Percentiles rank a stretch among this genome's conserved stretches.
Evolutionary conservation across 768 basidiomycete species (phyloP).

Genomic region (Termitomyces sp.): DNA sequence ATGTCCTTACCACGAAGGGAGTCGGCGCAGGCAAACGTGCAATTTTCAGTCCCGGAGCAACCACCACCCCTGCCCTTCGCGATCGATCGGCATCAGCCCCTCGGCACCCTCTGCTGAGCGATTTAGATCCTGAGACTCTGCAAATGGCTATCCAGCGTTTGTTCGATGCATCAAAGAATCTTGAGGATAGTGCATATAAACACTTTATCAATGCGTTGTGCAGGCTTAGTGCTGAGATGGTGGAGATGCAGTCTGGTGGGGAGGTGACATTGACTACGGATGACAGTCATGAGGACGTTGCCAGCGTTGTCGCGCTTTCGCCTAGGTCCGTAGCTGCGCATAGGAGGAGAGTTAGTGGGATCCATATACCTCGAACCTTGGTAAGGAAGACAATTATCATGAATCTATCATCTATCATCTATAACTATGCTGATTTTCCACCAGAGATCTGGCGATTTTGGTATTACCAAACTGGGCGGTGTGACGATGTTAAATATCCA

Average conservation of each 20-base stretch:
- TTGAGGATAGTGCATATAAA: conserved; percentile 80
- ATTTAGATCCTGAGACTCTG: conserved; percentile 73
- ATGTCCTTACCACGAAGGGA: conserved; percentile 71
- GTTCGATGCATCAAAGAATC: conserved; percentile 79
- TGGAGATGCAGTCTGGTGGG: conserved; percentile 72
- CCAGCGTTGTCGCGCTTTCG: conserved; percentile 30
- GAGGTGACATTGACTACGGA: conserved; percentile 24
- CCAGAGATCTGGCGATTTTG: conserved; percentile 89
- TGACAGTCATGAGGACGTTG: conserved; percentile 37
- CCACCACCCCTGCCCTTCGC: conserved; percentile 20
- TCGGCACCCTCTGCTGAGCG: conserved; percentile 61
- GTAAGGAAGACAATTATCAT: conserved; percentile 35
- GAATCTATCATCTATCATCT: background rate
- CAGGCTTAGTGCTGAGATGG: conserved; percentile 87
- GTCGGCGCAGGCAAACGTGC: conserved; percentile 29
- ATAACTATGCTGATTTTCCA: background rate
- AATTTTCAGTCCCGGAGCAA: conserved; percentile 25
- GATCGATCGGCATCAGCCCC: conserved; percentile 30
- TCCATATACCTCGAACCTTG: conserved; percentile 75
- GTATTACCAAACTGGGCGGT: conserved; percentile 80
- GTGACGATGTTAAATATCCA: conserved; percentile 82
- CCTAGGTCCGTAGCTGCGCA: conserved; percentile 41
- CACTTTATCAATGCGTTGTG: conserved; percentile 77
- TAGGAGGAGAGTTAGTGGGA: conserved; percentile 79
- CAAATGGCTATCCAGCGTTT: conserved; percentile 72